phyloP scores from a whole-genome alignment of 371 early-diverging fungal species.

The Apophysomyces sp. region DNA sequence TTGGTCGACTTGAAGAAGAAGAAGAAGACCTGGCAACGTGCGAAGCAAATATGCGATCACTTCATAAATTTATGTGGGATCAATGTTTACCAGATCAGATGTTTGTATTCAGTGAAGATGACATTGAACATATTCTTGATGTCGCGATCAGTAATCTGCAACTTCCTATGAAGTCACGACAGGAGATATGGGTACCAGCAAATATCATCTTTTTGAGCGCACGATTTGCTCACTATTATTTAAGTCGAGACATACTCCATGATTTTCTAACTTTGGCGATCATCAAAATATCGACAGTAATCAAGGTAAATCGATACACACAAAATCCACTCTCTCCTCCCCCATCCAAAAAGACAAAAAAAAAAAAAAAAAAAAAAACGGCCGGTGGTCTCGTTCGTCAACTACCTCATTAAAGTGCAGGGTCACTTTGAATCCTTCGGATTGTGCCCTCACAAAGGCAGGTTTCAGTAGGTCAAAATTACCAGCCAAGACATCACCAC shows the following conservation, averaged over 20 bases:
- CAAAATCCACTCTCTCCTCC: too few relatives aligned
- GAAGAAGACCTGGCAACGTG: conserved; percentile 9
- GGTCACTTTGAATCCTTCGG: conserved; percentile 52
- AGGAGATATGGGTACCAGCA: conserved; percentile 74
- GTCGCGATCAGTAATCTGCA: conserved; percentile 63
- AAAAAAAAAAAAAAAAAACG: not conserved
- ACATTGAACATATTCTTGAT: conserved; percentile 69
- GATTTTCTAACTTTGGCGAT: conserved; percentile 61
- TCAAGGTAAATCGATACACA: conserved; percentile 51
- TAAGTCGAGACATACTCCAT: conserved; percentile 70
- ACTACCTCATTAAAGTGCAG: conserved; percentile 63
- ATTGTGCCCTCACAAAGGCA: conserved; percentile 52
- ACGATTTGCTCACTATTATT: conserved; percentile 81
- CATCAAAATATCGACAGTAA: conserved; percentile 52
- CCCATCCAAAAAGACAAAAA: too few relatives aligned
- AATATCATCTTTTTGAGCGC: conserved; percentile 86
- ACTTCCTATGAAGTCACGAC: conserved; percentile 50
- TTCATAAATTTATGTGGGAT: conserved; percentile 75
- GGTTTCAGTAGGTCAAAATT: conserved; percentile 42
- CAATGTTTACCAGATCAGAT: conserved; percentile 82
- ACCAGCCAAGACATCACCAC: conserved; percentile 57
- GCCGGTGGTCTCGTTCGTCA: too few relatives aligned
- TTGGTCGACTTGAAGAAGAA: conserved; percentile 4
- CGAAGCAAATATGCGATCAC: conserved; percentile 31
- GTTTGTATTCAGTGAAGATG: conserved; percentile 82